phyloP scores from a whole-genome alignment of 257 asterid genomes.

The Gardenia jasminoides region DNA sequence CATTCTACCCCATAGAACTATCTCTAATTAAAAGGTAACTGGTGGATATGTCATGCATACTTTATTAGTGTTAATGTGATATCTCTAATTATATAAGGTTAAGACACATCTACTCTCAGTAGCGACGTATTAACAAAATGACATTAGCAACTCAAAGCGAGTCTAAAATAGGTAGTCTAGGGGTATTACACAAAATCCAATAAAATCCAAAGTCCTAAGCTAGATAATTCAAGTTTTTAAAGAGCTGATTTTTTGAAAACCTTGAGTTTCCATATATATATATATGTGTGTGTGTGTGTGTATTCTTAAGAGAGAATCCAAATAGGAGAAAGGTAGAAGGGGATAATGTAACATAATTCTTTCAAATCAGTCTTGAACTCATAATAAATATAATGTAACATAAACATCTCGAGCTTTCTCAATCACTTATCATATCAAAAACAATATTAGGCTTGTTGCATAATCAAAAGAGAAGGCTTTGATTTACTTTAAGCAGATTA shows the following conservation, averaged over 20 bases:
- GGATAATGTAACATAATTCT: no score
- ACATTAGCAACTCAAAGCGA: not conserved
- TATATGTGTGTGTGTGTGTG: no score
- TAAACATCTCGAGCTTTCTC: not conserved
- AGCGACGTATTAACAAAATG: no score
- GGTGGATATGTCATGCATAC: not conserved
- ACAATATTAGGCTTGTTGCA: not conserved
- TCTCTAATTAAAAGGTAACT: not conserved
- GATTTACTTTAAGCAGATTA: no score
- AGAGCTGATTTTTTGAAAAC: not conserved
- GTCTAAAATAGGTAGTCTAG: not conserved
- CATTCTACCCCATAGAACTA: no score
- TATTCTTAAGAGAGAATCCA: no score
- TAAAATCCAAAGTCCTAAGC: no score
- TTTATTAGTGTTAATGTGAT: not conserved
- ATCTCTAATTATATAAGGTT: not conserved
- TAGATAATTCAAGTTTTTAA: no score
- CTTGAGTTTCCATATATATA: no score
- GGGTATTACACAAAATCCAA: not conserved
- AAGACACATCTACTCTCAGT: not conserved
- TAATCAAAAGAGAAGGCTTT: not conserved
- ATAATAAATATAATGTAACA: not conserved
- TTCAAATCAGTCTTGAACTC: not conserved
- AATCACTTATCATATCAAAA: not conserved
- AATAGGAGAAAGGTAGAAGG: no score